phyloP scores from a whole-genome alignment of 129 eudicot genomes.

The Arctium lappa region DNA sequence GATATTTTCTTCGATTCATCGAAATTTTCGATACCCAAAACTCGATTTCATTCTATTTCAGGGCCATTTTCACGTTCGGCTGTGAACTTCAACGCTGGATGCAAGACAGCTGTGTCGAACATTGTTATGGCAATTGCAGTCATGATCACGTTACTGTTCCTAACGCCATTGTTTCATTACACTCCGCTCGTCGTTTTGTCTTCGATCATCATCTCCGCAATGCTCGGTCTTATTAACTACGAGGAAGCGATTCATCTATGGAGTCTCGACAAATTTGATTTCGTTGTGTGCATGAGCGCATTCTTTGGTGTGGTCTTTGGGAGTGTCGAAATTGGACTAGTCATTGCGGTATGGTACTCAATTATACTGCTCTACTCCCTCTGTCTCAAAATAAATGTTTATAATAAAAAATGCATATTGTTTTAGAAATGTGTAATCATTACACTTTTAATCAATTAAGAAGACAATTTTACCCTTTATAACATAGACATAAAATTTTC shows the following conservation, averaged over 20 bases:
- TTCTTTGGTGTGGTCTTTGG: conserved; percentile 86
- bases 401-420: neutral
- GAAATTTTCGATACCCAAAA: neutral
- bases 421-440: neutral
- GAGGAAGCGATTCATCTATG: conserved; percentile 87
- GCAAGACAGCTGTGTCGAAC: conserved; percentile 93
- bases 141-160: conserved; percentile 68
- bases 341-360: conserved; percentile 58
- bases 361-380: neutral
- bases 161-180: conserved; percentile 81
- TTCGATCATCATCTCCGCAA: conserved; percentile 77
- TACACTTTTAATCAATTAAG: neutral
- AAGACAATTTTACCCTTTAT: neutral
- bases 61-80: conserved; percentile 98
- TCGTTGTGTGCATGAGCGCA: conserved; percentile 80
- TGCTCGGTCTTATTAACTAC: conserved; percentile 92
- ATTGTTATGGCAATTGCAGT: conserved; percentile 89
- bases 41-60: conserved; percentile 3
- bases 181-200: conserved; percentile 86
- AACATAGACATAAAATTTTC: too few relatives aligned
- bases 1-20: neutral
- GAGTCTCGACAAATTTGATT: conserved; percentile 85
- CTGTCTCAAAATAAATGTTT: neutral
- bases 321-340: conserved; percentile 70
- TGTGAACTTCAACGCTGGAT: conserved; percentile 91